phyloP scores from a whole-genome alignment of 2,329 filamentous ascomycete genomes.

The Calycina herbarum region DNA sequence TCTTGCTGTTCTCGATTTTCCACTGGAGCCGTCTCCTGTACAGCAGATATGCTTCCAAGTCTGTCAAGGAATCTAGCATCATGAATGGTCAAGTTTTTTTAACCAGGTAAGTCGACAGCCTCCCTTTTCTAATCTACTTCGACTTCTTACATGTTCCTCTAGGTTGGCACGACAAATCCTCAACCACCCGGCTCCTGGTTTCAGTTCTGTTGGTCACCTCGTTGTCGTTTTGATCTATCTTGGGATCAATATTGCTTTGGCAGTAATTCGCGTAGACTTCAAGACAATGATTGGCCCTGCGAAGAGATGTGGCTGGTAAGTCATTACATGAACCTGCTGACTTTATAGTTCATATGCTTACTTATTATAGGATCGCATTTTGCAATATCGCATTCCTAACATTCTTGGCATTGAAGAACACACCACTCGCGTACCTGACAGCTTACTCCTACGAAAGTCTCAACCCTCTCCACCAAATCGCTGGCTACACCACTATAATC shows the following conservation, averaged over 20 bases:
- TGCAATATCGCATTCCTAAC: slow-evolving; percentile 53
- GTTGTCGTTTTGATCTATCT: slow-evolving; percentile 40
- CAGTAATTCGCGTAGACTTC: slow-evolving; percentile 37
- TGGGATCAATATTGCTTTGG: slow-evolving; percentile 41
- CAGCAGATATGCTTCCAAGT: slow-evolving; percentile 23
- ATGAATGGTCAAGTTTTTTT: slow-evolving; percentile 23
- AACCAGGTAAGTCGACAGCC: slow-evolving; percentile 19
- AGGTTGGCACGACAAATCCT: slow-evolving; percentile 25
- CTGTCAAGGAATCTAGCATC: slow-evolving; percentile 18
- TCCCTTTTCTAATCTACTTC: not conserved
- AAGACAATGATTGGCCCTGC: slow-evolving; percentile 17
- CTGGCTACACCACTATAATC: slow-evolving; percentile 50
- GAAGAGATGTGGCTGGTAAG: slow-evolving; percentile 32
- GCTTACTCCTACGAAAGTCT: slow-evolving; percentile 59
- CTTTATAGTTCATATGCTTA: slow-evolving; percentile 20
- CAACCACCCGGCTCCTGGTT: slow-evolving; percentile 33
- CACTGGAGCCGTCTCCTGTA: slow-evolving; percentile 28
- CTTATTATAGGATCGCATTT: slow-evolving; percentile 46
- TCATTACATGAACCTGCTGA: slow-evolving; percentile 28
- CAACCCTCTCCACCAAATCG: slow-evolving; percentile 56
- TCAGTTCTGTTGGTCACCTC: slow-evolving; percentile 44
- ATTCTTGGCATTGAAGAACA: slow-evolving; percentile 59
- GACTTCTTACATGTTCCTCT: not conserved
- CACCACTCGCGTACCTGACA: slow-evolving; percentile 53
- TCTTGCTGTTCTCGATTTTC: slow-evolving; percentile 26